Evolutionary conservation across 129 eudicot genomes (phyloP), one percentile per base, ranked within the genome.

Genomic region (Saussurea involucrata): DNA sequence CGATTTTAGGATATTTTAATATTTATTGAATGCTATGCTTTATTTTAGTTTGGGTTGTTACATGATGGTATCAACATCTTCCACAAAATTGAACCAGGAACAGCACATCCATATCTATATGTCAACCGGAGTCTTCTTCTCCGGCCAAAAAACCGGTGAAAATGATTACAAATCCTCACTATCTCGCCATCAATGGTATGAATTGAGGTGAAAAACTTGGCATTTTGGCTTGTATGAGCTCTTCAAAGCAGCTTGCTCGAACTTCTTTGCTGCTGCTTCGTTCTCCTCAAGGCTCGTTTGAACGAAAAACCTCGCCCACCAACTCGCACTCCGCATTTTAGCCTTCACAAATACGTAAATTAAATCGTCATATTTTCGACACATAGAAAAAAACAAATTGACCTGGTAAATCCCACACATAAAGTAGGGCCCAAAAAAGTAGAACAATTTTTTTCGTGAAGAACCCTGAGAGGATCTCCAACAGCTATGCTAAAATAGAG

Each of bases 271-370:
- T 60, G 97, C 94, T 17, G 61, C 85, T 79, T 91, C 95, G 55
- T 91, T 91, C 82, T 86, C 92, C 64, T 88, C 92, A 4, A 91
- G 82, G 55, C 92, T 87, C 28, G 89, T 89, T 75, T 88, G 94
- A 42, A 87, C 90, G 63, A 91, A 91, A 79, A 91, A 91, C 10
- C 92, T 86, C 32, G 83, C 84, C 97, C 97, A 91, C 97, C 97
- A 91, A 18, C 92, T 78, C 27, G 89, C 81, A 71, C 92, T 88
- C 71, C 97, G 74, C 93, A 84, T 88, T 86, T 91, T 91, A 17
- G 97, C 97, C 97, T 91, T 34, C 75, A 82, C 58, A 81, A 33
- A 73, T 32, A 11, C n/a, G 61, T n/a, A 11, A 55, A 27, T 24
- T 60, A 74, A 53, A 33, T 66, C 0, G 33, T 85, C 49, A 81